phyloP scores from a whole-genome alignment of 2,329 filamentous ascomycete genomes.

The Xylariaceae sp. region DNA sequence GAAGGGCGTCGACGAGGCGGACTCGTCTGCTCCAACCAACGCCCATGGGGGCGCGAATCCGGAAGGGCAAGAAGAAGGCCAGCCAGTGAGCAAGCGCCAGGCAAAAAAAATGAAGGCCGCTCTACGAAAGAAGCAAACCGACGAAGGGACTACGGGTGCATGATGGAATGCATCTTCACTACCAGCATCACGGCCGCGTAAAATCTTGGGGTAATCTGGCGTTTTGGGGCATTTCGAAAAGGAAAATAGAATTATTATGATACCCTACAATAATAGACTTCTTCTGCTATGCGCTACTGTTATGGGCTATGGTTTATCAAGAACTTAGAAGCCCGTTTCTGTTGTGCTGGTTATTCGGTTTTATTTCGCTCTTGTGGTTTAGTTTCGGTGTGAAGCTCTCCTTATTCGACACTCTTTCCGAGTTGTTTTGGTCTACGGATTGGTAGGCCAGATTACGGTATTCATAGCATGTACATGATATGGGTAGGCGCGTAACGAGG shows the following conservation, averaged over 20 bases:
- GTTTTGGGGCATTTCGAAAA: constrained; percentile 12
- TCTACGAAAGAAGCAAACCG: constrained; percentile 35
- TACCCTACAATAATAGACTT: constrained; percentile 19
- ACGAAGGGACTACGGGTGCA: constrained; percentile 6
- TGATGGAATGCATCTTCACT: constrained; percentile 1
- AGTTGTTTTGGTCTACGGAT: too few species aligned
- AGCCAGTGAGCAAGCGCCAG: constrained; percentile 49
- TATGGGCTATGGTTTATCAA: too few species aligned
- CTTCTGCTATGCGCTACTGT: too few species aligned
- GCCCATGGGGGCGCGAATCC: background rate
- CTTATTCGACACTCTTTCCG: too few species aligned
- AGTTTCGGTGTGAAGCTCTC: too few species aligned
- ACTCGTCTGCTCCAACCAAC: constrained; percentile 1
- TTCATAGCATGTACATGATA: too few species aligned
- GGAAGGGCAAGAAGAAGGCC: constrained; percentile 3
- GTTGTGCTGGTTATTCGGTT: too few species aligned
- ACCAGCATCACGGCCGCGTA: background rate
- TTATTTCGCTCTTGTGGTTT: too few species aligned
- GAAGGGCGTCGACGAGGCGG: constrained; percentile 6
- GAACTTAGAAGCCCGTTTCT: too few species aligned
- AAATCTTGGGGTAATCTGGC: constrained; percentile 4
- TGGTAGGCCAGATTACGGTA: too few species aligned
- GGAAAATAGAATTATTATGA: constrained; percentile 16
- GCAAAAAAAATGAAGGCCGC: constrained; percentile 55
- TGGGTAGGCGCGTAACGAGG: too few species aligned